Conservation (phyloP, 176 grass and related monocot species). For the Avena insularis region DNA sequence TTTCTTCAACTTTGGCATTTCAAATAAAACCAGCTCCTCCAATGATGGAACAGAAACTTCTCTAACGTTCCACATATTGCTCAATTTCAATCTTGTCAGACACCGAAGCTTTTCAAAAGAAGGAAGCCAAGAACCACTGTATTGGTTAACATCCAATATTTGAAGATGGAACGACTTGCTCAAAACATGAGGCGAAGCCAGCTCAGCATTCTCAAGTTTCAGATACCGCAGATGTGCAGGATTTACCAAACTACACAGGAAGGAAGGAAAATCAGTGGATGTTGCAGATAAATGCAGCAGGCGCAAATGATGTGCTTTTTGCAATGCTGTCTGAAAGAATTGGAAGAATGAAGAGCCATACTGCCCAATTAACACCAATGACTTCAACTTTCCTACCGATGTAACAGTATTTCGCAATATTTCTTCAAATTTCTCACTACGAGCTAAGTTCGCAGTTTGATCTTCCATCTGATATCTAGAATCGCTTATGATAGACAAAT, state of each 20-base stretch:
- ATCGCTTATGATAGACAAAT: slow-evolving; percentile 50
- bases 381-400: slow-evolving; percentile 38
- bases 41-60: slow-evolving; percentile 35
- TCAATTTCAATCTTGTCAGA: slow-evolving; percentile 13
- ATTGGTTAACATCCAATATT: slow-evolving; percentile 29
- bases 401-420: not conserved
- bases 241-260: slow-evolving; percentile 21
- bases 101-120: not conserved
- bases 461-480: slow-evolving; percentile 4
- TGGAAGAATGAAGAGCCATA: not conserved
- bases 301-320: slow-evolving; percentile 24
- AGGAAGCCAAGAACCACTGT: not conserved
- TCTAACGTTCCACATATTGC: not conserved
- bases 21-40: slow-evolving; percentile 21
- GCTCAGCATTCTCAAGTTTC: not conserved
- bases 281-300: slow-evolving; percentile 31
- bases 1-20: slow-evolving; percentile 20
- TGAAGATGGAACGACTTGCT: slow-evolving; percentile 48
- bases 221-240: slow-evolving; percentile 35
- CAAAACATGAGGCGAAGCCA: not conserved
- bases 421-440: slow-evolving; percentile 4
- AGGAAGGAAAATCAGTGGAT: not conserved
- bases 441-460: not conserved
- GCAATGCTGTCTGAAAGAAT: slow-evolving; percentile 6
- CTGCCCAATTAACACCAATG: slow-evolving; percentile 45